Evolutionary conservation across 768 basidiomycete species (phyloP).

Genomic region (Mycena alexandri): DNA sequence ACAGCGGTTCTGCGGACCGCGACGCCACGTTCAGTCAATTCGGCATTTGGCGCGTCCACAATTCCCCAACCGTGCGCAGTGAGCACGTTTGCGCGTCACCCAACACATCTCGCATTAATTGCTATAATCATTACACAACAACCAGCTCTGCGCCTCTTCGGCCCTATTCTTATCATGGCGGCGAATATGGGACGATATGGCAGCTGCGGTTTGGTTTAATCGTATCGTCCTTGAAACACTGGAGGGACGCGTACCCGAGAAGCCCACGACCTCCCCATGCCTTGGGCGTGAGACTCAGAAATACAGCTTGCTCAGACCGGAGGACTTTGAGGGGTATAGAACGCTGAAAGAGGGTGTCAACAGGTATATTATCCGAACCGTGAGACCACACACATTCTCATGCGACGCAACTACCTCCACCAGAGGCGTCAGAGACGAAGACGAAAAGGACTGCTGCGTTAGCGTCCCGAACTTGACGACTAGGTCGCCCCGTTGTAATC

Average conservation of each 20-base stretch:
- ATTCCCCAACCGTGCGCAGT: neutral
- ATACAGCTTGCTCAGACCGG: constrained; percentile 59
- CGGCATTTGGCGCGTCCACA: neutral
- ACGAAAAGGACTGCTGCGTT: constrained; percentile 63
- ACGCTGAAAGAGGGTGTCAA: constrained; percentile 55
- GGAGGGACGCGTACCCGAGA: constrained; percentile 70
- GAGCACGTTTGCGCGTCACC: constrained; percentile 9
- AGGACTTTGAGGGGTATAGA: constrained; percentile 70
- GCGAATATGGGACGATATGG: constrained; percentile 68
- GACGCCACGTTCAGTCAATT: constrained; percentile 11
- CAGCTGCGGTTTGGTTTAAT: constrained; percentile 57
- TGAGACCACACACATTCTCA: constrained; percentile 74
- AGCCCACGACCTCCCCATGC: constrained; percentile 92
- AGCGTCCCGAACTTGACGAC: constrained; percentile 81
- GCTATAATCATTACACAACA: constrained; percentile 12
- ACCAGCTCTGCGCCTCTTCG: neutral
- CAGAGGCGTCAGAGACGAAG: constrained; percentile 73
- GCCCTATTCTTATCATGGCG: constrained; percentile 33
- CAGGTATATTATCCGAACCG: neutral
- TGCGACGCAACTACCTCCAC: constrained; percentile 79
- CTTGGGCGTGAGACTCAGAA: constrained; percentile 73
- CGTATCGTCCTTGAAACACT: neutral
- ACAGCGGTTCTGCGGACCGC: neutral
- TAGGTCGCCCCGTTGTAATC: constrained; percentile 76
- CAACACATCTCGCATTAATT: constrained; percentile 1